Percentiles rank a stretch among this genome's conserved stretches.
Conservation (phyloP, 352 stramenopile genomes). For the Globisporangium middletonii region DNA sequence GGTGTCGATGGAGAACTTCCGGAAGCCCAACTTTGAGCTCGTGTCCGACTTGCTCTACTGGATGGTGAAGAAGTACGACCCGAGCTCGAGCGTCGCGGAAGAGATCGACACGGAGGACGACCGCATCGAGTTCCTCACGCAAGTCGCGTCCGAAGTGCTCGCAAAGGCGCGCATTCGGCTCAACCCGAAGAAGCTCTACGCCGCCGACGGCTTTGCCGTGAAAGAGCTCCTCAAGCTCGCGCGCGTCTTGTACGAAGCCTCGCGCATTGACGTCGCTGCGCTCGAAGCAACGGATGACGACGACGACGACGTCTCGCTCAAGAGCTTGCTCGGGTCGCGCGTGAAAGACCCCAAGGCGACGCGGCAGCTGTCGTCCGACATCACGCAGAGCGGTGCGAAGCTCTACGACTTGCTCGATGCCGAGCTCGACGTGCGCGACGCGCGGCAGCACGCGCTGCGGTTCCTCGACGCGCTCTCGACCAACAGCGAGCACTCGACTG, state of each 20-base stretch:
- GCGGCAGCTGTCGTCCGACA: slow-evolving; percentile 89
- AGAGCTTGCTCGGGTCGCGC: slow-evolving; percentile 63
- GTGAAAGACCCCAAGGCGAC: slow-evolving; percentile 89
- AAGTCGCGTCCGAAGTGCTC: slow-evolving; percentile 73
- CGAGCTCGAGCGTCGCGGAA: slow-evolving; percentile 81
- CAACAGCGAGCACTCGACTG: slow-evolving; percentile 75
- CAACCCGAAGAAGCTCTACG: slow-evolving; percentile 95
- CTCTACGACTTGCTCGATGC: slow-evolving; percentile 90
- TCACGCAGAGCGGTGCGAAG: slow-evolving; percentile 91
- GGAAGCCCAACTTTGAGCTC: slow-evolving; percentile 95
- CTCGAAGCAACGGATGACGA: slow-evolving; percentile 53
- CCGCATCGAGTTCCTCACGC: slow-evolving; percentile 92
- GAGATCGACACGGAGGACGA: slow-evolving; percentile 95
- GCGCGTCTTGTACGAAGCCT: slow-evolving; percentile 89
- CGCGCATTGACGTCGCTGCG: slow-evolving; percentile 52
- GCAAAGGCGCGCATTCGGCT: slow-evolving; percentile 90
- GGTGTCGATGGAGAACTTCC: slow-evolving; percentile 93
- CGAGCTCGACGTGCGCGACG: slow-evolving; percentile 85
- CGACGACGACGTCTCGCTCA: slow-evolving; percentile 64
- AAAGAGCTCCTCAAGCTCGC: slow-evolving; percentile 96
- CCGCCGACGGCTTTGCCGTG: slow-evolving; percentile 90
- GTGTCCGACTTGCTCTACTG: slow-evolving; percentile 95
- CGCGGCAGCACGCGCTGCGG: slow-evolving; percentile 77
- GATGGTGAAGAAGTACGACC: slow-evolving; percentile 94
- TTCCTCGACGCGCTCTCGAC: slow-evolving; percentile 91